Conservation (phyloP, 805 yeast species). For the Cyberlindnera americana region DNA sequence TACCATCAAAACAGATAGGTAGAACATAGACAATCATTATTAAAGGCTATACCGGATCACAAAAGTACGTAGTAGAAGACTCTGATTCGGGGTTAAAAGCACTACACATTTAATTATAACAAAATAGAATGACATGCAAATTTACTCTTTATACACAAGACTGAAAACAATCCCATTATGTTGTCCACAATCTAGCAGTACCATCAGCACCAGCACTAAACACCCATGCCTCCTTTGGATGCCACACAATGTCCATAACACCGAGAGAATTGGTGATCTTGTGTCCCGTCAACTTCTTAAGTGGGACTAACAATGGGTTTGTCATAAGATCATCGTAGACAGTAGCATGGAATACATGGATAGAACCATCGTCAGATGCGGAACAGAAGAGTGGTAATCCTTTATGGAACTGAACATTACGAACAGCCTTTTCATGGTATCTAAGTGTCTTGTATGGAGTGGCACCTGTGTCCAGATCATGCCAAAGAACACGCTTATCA, state of each 20-base stretch:
- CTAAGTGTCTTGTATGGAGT: constrained; percentile 95
- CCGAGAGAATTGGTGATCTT: constrained; percentile 76
- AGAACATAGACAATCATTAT: neutral
- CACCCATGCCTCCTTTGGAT: constrained; percentile 97
- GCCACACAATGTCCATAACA: constrained; percentile 87
- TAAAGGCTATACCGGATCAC: neutral
- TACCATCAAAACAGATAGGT: too few species aligned
- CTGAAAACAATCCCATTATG: constrained; percentile 34
- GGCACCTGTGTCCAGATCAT: constrained; percentile 81
- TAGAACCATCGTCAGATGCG: constrained; percentile 89
- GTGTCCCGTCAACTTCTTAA: constrained; percentile 92
- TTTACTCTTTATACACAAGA: neutral
- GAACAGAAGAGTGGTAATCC: constrained; percentile 89
- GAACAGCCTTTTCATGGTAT: constrained; percentile 92
- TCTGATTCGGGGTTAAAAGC: too few species aligned
- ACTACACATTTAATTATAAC: too few species aligned
- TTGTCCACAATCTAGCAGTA: constrained; percentile 94
- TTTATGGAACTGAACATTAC: constrained; percentile 84
- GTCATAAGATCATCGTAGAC: constrained; percentile 95
- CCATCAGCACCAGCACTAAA: constrained; percentile 97
- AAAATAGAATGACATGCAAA: too few species aligned
- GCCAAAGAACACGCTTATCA: constrained; percentile 96
- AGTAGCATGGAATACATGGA: constrained; percentile 94
- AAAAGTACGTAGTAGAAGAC: too few species aligned
- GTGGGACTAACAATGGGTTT: constrained; percentile 92